phyloP scores from a whole-genome alignment of 305 asterid species.

The Fraxinus paxiana region DNA sequence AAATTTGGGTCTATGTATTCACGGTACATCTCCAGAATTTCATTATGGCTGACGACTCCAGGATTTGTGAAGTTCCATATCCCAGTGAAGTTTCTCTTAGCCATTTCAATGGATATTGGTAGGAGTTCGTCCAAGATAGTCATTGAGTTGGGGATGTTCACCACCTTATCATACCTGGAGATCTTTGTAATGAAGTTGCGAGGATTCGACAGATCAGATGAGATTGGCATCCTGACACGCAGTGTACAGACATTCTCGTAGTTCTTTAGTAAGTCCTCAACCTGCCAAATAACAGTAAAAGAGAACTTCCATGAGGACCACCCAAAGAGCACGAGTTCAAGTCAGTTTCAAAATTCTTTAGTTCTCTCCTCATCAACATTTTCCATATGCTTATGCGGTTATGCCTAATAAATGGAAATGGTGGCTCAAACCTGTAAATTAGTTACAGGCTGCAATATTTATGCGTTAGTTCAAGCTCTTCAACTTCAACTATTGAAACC shows the following conservation, averaged over 20 bases:
- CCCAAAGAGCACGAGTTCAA: not conserved
- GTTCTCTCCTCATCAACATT: not conserved
- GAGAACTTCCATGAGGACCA: not conserved
- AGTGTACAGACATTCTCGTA: slow-evolving; percentile 69
- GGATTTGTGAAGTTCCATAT: slow-evolving; percentile 83
- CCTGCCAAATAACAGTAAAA: slow-evolving; percentile 35
- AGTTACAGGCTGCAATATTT: not conserved
- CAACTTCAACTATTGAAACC: not conserved
- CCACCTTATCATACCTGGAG: slow-evolving; percentile 64
- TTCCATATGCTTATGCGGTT: not conserved
- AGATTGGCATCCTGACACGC: slow-evolving; percentile 76
- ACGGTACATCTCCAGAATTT: slow-evolving; percentile 69
- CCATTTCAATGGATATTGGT: slow-evolving; percentile 81
- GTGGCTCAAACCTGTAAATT: not conserved
- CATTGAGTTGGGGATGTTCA: slow-evolving; percentile 81
- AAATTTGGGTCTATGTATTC: slow-evolving; percentile 62
- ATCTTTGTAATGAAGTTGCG: slow-evolving; percentile 85
- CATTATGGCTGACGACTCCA: slow-evolving; percentile 81
- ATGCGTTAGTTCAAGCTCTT: not conserved
- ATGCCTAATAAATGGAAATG: not conserved
- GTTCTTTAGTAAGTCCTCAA: slow-evolving; percentile 68
- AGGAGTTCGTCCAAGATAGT: slow-evolving; percentile 79
- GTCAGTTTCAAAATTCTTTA: not conserved
- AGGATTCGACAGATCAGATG: slow-evolving; percentile 65
- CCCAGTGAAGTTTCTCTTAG: slow-evolving; percentile 79